Evolutionary conservation across 2,329 filamentous ascomycete genomes (phyloP), one percentile per base, ranked within the genome.

Genomic region (Drechslera avenae): DNA sequence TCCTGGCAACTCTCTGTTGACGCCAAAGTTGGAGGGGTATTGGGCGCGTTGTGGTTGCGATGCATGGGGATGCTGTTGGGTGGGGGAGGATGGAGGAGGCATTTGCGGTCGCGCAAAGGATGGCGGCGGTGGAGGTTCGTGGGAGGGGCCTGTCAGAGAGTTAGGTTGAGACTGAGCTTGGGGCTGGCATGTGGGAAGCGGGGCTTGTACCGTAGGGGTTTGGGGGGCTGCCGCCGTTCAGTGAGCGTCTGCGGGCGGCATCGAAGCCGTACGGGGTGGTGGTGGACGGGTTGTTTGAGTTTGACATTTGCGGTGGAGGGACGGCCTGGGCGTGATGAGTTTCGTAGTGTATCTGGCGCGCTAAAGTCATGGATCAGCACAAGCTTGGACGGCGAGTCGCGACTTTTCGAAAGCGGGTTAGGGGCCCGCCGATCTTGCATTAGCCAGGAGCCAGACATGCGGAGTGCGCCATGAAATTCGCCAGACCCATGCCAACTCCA

Each of bases 1-100:
- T 14, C 76, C 74, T 40, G 83, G 79, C 39, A 83, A 75, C 58
- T 88, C 85, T 66, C 84, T 82, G 52, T 77, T 75, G 19, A 71
- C 74, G 43, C 75, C 71, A 58, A 81, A 82, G 33, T 51, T 59
- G 31, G 57, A 50, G 13, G 60, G 28, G 37, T 75, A 76, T 4
- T 79, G 74, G 23, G 79, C 72, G 40, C 79, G 75, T 37, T 76
- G 73, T 30, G 76, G 64, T 39, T 75, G 67, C 33, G 71, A 66
- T 35, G 66, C 51, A 52, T 75, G 69, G 19, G 71, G 64, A 41
- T 73, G 73, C 58, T 75, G 72, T 44, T 73, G 72, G 39, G 77
- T 75, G 8, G 78, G 73, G 34, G 79, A 76, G n/a, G 78, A 76
- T 14, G 78, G 79, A 4, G 78, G 78, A 21, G 76, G 77, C 78